Evolutionary conservation across 352 stramenopile species (phyloP), one percentile per base, ranked within the genome.

Genomic region (Thalassiosira mediterranea): DNA sequence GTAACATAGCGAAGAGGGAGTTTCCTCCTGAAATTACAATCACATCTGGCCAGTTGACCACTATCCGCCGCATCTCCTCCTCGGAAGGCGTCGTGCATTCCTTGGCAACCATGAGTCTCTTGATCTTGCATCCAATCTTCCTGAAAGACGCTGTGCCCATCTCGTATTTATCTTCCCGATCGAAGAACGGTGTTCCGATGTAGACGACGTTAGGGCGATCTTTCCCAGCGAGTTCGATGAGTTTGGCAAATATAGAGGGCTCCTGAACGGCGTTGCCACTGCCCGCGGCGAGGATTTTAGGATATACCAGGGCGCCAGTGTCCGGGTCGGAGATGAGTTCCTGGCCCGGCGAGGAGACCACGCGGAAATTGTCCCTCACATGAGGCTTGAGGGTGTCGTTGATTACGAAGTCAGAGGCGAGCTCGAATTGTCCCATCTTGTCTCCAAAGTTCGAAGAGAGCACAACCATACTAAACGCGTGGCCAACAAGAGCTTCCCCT

Each of bases 1-100:
- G 60, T 63, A 91, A 71, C 10, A 92, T 53, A 1, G 89, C 87
- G 67, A 84, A 92, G 2, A 93, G 40, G 8, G 89, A 93, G 62
- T 94, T 94, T 2, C 89, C 89, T 23, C 85, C 89, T 42, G 62
- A 70, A 0, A 92, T 81, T 4, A 93, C 29, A 32, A 93, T 84
- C 15, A 90, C 72, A 58, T 91, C 68, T 3, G 82, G 82, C 52
- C 59, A 74, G 17, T 68, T 59, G n/a, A 79, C 62, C 42, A 91
- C 72, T n/a, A 51, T 53, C 17, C 75, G 31, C 58, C 69, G 40
- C 34, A 90, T 78, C 32, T 79, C 76, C 10, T 76, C 21, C 34
- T 40, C 21, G 21, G 53, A 13, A 31, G 38, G 38, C 5, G 40
- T 19, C 53, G 53, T 74, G n/a, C 53, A 34, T 4, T 82, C 59